Base-by-base conservation (phyloP, 345 rosid species). In the Rhodomyrtus tomentosa region DNA sequence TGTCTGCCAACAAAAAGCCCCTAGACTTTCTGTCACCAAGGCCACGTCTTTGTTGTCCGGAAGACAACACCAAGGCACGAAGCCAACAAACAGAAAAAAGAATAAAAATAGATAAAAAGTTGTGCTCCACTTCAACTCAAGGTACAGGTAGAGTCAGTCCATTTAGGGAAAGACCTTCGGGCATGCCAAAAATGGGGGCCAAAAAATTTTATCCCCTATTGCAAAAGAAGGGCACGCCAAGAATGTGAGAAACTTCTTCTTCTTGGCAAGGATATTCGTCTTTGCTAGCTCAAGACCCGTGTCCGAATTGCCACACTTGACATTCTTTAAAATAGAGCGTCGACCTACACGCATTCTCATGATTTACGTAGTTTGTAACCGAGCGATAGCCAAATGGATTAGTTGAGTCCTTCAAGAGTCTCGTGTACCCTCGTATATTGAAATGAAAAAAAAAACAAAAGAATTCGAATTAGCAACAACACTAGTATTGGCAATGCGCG, bases 271-370 rank as follows among this genome's bases (percentile, higher is more conserved):
- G 45, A 68, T 36, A 36, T 68, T 36, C 4, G 13, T 18, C 7
- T 9, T 68, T 0, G 36, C 24, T 1, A 2, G 0, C 5, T 32
- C 2, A 68, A 36, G 42, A 68, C 25, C 0, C 4, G 45, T 68
- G 45, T 68, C 36, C 18, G 25, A 68, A 6, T 68, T 6, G 20
- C 5, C 13, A 10, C 6, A 15, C 1, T 16, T 16, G 13, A 18
- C 3, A 6, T 68, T 68, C 40, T 32, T 68, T 8, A 36, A 62
- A 68, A 68, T 68, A 32, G 24, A 16, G 1, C 21, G 0, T 6
- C 20, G 6, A 0, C 0, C 7, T 9, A 3, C 5, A 3, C 5
- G 3, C 6, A 36, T 68, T 68, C 10, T 42, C 12, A 6, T 68
- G 45, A 68, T 68, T 68, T 4, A 4, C 1, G 79, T 18, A 45